Percentiles rank a stretch among this genome's conserved stretches.
These are phyloP conservation scores for Xerocomus potaroensis DNA, from an alignment of 768 basidiomycete genomes.

Conservation along the genomic window DNA sequence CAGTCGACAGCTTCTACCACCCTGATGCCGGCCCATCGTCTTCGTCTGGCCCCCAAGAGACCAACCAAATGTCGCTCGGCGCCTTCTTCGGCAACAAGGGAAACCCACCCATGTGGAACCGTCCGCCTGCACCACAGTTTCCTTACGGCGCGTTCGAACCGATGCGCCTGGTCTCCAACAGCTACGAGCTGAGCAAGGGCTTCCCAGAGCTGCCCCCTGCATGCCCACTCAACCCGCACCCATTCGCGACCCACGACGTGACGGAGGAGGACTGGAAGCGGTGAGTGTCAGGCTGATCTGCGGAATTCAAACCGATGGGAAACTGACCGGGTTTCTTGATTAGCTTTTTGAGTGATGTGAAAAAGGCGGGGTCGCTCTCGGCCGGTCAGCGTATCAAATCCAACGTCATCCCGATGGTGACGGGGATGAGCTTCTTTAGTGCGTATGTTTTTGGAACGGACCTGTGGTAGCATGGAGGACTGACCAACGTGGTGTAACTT, in stretches of 20 bases:
- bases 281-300: constrained; percentile 23
- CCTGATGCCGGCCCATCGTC: constrained; percentile 1
- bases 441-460: neutral
- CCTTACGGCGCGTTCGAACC: constrained; percentile 24
- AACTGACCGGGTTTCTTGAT: too few species aligned
- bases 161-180: constrained; percentile 29
- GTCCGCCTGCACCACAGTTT: constrained; percentile 11
- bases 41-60: neutral
- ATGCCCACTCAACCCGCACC: constrained; percentile 37
- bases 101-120: constrained; percentile 25
- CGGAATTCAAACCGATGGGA: too few species aligned
- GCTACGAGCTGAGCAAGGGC: constrained; percentile 33
- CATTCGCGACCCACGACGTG: constrained; percentile 49
- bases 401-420: constrained; percentile 29
- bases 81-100: constrained; percentile 29
- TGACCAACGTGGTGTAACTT: too few species aligned
- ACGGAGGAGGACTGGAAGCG: constrained; percentile 47
- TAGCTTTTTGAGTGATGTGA: constrained; percentile 41
- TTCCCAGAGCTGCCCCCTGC: constrained; percentile 44
- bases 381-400: constrained; percentile 31
- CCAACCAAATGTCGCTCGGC: constrained; percentile 10
- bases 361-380: constrained; percentile 32
- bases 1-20: neutral
- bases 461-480: too few species aligned
- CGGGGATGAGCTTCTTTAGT: constrained; percentile 27